Percentiles rank a stretch among this genome's conserved stretches.
These are phyloP conservation scores for Populus hybrid DNA, from an alignment of 441 rosid species.

Conservation along the genomic window DNA sequence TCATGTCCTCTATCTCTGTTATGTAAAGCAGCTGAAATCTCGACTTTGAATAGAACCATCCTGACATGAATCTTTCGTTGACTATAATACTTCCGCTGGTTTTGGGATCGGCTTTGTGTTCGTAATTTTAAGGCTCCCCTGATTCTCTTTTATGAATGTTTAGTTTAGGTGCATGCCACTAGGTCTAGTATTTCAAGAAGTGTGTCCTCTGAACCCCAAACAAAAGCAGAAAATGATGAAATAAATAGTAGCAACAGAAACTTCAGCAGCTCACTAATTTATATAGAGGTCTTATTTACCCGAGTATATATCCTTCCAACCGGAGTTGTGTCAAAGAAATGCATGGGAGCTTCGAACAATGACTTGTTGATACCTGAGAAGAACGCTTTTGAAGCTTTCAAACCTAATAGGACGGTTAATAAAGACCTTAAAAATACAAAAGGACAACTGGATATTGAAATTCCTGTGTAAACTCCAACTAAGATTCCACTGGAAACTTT, in stretches of 20 bases:
- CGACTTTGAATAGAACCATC: too few relatives aligned
- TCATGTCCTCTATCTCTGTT: too few relatives aligned
- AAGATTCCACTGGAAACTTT: neutral
- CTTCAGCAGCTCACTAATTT: neutral
- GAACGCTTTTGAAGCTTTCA: slow-evolving; percentile 5
- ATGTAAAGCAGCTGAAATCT: too few relatives aligned
- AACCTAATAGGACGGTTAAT: neutral
- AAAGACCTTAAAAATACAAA: neutral
- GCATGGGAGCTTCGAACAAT: slow-evolving; percentile 1
- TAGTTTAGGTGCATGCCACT: too few relatives aligned
- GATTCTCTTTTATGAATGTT: too few relatives aligned
- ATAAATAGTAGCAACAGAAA: neutral
- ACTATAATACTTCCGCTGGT: too few relatives aligned
- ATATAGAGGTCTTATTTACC: neutral
- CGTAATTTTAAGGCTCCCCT: too few relatives aligned
- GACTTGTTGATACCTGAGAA: neutral
- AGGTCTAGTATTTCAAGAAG: too few relatives aligned
- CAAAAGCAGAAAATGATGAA: neutral
- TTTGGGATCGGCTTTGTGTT: too few relatives aligned
- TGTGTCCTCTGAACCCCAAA: neutral
- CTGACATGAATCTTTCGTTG: too few relatives aligned
- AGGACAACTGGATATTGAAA: neutral
- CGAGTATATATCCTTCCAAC: neutral
- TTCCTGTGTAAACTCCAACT: neutral
- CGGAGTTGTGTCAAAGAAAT: neutral